phyloP scores from a whole-genome alignment of 441 rosid species.

The Gossypium schwendimanii region DNA sequence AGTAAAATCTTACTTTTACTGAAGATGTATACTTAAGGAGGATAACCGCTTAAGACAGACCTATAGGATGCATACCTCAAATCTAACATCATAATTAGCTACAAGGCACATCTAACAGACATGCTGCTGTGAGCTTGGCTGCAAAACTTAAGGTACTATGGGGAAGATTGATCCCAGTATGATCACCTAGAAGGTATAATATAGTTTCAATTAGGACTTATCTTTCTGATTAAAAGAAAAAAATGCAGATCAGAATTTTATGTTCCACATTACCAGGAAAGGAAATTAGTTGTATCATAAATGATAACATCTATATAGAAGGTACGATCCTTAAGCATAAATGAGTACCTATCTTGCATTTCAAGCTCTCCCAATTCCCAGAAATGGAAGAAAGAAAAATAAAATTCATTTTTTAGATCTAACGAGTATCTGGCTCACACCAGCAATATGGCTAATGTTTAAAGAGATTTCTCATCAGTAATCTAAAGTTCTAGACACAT shows the following conservation, averaged over 20 bases:
- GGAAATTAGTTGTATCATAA: not conserved
- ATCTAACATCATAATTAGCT: not conserved
- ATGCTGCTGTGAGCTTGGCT: not conserved
- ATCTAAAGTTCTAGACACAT: not conserved
- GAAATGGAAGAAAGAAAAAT: not conserved
- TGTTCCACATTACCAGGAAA: not conserved
- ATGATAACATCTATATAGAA: not conserved
- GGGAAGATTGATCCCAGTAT: constrained; percentile 2
- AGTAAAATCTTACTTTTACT: not conserved
- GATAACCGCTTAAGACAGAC: not conserved
- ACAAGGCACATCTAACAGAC: not conserved
- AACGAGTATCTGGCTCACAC: not conserved
- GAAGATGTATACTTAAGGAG: not conserved
- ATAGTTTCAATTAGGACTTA: not conserved
- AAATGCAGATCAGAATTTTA: not conserved
- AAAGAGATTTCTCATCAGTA: not conserved
- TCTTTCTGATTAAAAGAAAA: not conserved
- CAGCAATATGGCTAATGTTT: not conserved
- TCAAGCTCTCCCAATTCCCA: not conserved
- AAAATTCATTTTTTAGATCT: not conserved
- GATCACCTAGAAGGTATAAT: not conserved
- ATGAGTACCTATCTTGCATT: not conserved
- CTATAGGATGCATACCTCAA: not conserved
- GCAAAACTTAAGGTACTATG: constrained; percentile 1
- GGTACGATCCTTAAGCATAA: not conserved